phyloP scores from a whole-genome alignment of 164 flowering plant genomes.

The Cinnamomum chago region DNA sequence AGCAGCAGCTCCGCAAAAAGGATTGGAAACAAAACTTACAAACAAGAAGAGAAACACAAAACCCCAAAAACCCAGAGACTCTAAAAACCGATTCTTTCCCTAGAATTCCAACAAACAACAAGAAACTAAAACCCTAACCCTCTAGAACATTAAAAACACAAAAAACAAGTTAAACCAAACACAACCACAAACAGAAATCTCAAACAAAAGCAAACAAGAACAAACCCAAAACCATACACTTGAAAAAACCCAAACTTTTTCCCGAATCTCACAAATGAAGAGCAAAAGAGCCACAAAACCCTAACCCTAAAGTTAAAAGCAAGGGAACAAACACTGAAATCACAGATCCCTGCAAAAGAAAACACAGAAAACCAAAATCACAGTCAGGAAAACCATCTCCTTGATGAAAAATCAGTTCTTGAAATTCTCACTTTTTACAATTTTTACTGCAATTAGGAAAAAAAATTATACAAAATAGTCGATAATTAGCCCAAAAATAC shows the following conservation, averaged over 20 bases:
- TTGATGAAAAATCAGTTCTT: neutral
- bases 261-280: too few species aligned
- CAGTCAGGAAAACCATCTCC: slow-evolving; percentile 1
- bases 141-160: too few species aligned
- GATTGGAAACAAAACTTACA: neutral
- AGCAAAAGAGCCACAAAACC: neutral
- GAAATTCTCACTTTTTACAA: slow-evolving; percentile 12
- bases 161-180: too few species aligned
- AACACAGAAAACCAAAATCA: neutral
- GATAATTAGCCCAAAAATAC: neutral
- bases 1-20: neutral
- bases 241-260: neutral
- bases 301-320: neutral
- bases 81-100: neutral
- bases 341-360: slow-evolving; percentile 6
- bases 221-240: neutral
- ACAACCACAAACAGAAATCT: too few species aligned
- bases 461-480: slow-evolving; percentile 4
- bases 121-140: too few species aligned
- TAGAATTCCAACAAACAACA: neutral
- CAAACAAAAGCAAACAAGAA: too few species aligned
- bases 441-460: slow-evolving; percentile 9
- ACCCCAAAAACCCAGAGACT: neutral
- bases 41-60: neutral
- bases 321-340: neutral